Base-by-base conservation (phyloP, 202 grass and related monocot species). In the Saccharum hybrid region DNA sequence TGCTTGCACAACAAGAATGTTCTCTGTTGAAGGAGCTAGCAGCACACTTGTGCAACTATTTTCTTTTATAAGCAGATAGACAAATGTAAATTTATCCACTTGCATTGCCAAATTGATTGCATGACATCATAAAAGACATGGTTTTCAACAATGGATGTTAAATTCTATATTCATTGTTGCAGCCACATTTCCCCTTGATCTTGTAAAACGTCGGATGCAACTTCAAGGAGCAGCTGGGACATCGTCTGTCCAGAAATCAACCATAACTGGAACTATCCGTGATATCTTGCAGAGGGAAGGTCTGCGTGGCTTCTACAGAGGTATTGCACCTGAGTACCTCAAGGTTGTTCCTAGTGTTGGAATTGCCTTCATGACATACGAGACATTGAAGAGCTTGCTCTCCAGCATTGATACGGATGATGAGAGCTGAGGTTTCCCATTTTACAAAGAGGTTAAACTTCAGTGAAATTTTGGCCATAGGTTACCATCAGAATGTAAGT, bases 171-270 rank as follows among this genome's bases (percentile, higher is more conserved):
- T 76, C 14, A 82, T 82, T 66, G 12, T 65, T 74, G 75, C 89
- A 94, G 92, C 87, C 31, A 94, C 92, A 78, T 94, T 94, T 85
- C 92, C 92, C 18, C 84, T 94, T 69, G 92, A 94, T 79, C 92
- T 94, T 48, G 81, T 94, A 77, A 91, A 90, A 49, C 82, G 87
- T 15, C 84, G 84, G 46, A 91, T 91, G 92, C 92, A 94, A 84
- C 80, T 94, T 40, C 84, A 94, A 59, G 92, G 92, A 45, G 84
- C 84, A 70, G 87, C 78, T 65, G 92, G 92, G 61, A 63, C 69
- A 72, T 43, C 59, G 0, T 45, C 77, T 21, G 60, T 79, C 16
- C 61, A 77, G 51, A 94, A 91, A 28, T 89, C 89, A 30, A 91
- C 84, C 79, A 82, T 94, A 51, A 22, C 80, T 69, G 82, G 87